phyloP scores from a whole-genome alignment of 257 asterid genomes.

The Ligustrum vulgare region DNA sequence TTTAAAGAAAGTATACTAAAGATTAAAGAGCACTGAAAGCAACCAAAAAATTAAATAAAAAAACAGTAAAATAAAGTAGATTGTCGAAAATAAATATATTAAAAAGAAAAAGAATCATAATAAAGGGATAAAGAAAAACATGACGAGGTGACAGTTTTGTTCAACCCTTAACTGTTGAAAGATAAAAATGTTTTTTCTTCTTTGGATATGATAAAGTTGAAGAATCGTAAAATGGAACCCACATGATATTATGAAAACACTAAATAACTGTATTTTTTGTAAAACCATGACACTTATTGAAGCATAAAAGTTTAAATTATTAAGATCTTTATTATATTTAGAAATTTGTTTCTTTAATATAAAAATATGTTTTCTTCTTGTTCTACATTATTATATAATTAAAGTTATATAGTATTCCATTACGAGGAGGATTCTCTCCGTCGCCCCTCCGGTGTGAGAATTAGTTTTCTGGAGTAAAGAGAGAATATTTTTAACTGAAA shows the following conservation, averaged over 20 bases:
- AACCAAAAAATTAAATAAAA: constrained; percentile 11
- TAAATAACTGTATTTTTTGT: background rate
- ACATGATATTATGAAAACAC: background rate
- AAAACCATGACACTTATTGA: background rate
- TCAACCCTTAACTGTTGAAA: constrained; percentile 25
- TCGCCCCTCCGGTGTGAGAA: too few species aligned
- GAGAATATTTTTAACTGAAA: too few species aligned
- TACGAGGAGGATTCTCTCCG: too few species aligned
- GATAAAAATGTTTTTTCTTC: constrained; percentile 35
- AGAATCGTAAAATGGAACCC: constrained; percentile 26
- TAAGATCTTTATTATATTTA: background rate
- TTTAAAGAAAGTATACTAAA: constrained; percentile 39
- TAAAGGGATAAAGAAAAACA: constrained; percentile 12
- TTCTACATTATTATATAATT: background rate
- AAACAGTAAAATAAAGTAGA: constrained; percentile 44
- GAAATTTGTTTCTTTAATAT: constrained; percentile 17
- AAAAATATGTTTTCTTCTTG: background rate
- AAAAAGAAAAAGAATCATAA: constrained; percentile 13
- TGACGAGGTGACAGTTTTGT: constrained; percentile 39
- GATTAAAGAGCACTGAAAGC: constrained; percentile 17
- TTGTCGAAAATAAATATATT: constrained; percentile 29
- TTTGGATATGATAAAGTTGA: constrained; percentile 32
- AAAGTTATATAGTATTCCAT: background rate
- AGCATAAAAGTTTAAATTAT: background rate
- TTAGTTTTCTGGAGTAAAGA: too few species aligned